Percentiles rank a stretch among this genome's conserved stretches.
Conservation (phyloP, 164 flowering plant species). For the Tetracentron sinense region DNA sequence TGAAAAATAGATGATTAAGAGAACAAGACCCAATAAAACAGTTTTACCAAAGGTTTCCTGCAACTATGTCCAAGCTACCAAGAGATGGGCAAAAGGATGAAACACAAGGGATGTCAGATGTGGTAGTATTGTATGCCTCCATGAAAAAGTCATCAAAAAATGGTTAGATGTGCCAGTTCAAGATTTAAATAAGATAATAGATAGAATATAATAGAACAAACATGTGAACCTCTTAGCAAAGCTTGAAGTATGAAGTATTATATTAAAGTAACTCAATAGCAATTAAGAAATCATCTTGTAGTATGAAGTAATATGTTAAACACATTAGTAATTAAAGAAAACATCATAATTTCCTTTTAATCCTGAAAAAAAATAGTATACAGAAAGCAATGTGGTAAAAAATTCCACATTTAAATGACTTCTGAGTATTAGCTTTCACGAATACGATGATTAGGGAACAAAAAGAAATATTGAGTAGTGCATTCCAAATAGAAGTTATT, state of each 20-base stretch:
- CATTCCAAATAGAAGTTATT: neutral
- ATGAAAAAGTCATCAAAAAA: neutral
- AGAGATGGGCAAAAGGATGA: neutral
- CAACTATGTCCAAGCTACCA: neutral
- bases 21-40: too few relatives aligned
- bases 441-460: neutral
- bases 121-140: neutral
- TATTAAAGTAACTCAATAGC: neutral
- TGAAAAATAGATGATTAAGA: too few relatives aligned
- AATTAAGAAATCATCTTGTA: neutral
- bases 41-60: neutral
- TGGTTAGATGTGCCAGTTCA: neutral
- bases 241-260: neutral
- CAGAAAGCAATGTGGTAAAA: too few relatives aligned
- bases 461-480: neutral
- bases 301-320: too few relatives aligned
- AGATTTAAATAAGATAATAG: too few relatives aligned
- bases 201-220: too few relatives aligned
- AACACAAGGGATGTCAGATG: neutral
- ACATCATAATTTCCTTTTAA: neutral
- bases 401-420: too few relatives aligned
- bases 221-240: neutral
- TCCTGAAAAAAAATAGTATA: too few relatives aligned
- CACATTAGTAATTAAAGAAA: neutral
- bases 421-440: too few relatives aligned